Conservation (phyloP, 441 rosid genomes). For the Kokia cookei region DNA sequence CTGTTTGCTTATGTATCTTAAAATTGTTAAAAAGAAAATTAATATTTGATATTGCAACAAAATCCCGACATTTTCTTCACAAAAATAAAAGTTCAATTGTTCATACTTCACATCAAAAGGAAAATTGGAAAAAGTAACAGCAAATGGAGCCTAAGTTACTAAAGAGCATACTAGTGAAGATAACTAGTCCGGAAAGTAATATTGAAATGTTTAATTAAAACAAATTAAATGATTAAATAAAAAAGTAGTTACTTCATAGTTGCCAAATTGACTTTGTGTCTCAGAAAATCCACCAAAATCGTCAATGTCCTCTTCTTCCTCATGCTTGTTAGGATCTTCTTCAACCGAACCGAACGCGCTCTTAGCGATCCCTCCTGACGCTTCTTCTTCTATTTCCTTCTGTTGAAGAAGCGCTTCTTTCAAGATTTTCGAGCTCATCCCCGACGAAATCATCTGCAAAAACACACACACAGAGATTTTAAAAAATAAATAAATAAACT, state of each 20-base stretch:
- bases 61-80: background rate
- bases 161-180: background rate
- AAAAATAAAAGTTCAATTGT: background rate
- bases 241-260: slow-evolving; percentile 39
- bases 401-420: slow-evolving; percentile 80
- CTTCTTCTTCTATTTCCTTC: slow-evolving; percentile 72
- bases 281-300: slow-evolving; percentile 65
- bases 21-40: background rate
- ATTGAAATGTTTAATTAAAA: background rate
- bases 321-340: slow-evolving; percentile 27
- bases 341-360: slow-evolving; percentile 33
- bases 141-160: background rate
- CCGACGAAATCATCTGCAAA: slow-evolving; percentile 55
- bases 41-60: background rate
- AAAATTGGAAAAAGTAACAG: background rate
- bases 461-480: background rate
- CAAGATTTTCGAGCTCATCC: slow-evolving; percentile 75
- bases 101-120: background rate
- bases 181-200: background rate
- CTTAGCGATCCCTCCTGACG: slow-evolving; percentile 27
- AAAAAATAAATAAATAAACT: background rate
- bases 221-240: background rate
- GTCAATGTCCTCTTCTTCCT: slow-evolving; percentile 55
- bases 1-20: background rate
- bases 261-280: slow-evolving; percentile 47